A percentile compares a stretch with the other conserved stretches of the same genome.
Evolutionary conservation across 2,329 filamentous ascomycete genomes (phyloP).

Genomic region (Bipolaris gigantea): DNA sequence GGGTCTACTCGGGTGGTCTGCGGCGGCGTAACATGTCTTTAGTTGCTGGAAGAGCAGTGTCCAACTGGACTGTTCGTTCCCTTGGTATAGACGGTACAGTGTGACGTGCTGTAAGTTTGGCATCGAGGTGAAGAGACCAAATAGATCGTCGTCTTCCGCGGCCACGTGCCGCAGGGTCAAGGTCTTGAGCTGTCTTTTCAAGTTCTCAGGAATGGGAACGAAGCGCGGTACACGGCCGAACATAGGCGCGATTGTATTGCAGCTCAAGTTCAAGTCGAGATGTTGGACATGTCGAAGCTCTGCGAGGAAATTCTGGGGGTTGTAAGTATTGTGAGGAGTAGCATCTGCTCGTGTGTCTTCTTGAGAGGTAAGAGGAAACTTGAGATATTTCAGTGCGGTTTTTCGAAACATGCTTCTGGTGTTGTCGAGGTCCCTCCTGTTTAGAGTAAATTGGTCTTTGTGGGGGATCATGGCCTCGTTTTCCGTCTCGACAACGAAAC

Average conservation of each 20-base stretch:
- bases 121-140: not conserved
- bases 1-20: not conserved
- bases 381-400: constrained; percentile 11
- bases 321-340: not conserved
- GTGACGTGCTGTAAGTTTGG: not conserved
- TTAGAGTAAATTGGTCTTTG: constrained; percentile 5
- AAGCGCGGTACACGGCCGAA: not conserved
- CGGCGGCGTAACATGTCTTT: not conserved
- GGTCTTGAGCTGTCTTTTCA: not conserved
- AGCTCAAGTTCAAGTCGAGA: constrained; percentile 14
- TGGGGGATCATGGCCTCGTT: constrained; percentile 9
- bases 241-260: not conserved
- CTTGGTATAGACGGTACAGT: not conserved
- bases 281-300: constrained; percentile 13
- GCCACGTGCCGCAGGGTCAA: constrained; percentile 1
- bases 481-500: constrained; percentile 41
- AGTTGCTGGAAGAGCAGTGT: not conserved
- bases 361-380: constrained; percentile 8
- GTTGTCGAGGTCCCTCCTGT: constrained; percentile 7
- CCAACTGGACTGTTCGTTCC: not conserved
- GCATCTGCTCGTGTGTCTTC: not conserved
- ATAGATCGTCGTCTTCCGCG: not conserved
- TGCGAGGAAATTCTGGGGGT: constrained; percentile 1
- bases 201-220: constrained; percentile 3
- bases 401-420: constrained; percentile 12